Base-by-base conservation (phyloP, 2,329 filamentous ascomycete genomes). In the Sporothrix schenckii region DNA sequence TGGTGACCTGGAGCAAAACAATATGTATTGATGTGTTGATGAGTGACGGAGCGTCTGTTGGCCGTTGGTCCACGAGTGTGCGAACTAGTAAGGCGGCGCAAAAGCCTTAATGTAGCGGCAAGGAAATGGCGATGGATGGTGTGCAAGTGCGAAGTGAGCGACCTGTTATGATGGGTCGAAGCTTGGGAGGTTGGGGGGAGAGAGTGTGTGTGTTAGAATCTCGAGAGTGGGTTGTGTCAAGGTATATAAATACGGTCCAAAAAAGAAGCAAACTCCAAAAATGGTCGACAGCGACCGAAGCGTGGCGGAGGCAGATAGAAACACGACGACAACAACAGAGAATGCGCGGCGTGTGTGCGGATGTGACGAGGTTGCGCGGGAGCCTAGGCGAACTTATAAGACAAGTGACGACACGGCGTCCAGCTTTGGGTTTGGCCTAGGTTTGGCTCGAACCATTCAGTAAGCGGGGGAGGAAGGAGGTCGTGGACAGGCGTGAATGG, bases 361-460 rank as follows among this genome's bases (percentile, higher is more conserved):
- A 67, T 52, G 66, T 68, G 66, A 68, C 66, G 52, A 24, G 65
- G 66, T 58, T 44, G 65, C 34, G 66, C 24, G 21, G 52, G 39
- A 58, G 52, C 66, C 66, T 58, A 39, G 39, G 16, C 52, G 30
- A 30, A 21, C 30, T 58, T 68, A 68, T 49, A 56, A 47, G 66
- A 68, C 65, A 30, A 63, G 66, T 68, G 39, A 68, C 52, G 66
- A 68, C 66, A 44, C 39, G 52, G 21, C 11, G 52, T 19, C 58
- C 21, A 21, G 58, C 58, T 63, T 61, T 61, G 58, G 58, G n/a
- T 16, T 27, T 63, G 13, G 34, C 39, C 21, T 60, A 11, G 30
- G 13, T 58, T 50, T 50, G 49, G n/a, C 49, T 53, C 4, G 9
- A 24, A 13, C n/a, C 6, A 19, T 11, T 41, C 39, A 10, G 19